Evolutionary conservation across 202 grass and related monocot species (phyloP), one percentile per base, ranked within the genome.

Genomic region (Carex sylvatica): DNA sequence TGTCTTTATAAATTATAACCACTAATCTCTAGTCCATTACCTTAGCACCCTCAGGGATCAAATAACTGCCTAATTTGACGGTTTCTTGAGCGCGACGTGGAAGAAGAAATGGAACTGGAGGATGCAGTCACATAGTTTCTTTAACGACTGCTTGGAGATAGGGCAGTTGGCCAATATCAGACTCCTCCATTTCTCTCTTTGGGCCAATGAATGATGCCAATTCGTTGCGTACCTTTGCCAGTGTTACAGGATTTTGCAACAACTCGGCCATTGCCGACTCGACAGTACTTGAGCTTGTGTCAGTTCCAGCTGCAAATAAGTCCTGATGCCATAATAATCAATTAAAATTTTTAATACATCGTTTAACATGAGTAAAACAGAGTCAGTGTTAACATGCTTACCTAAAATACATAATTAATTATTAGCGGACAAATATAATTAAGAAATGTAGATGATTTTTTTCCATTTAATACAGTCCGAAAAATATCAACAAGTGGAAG

Each of bases 191-290:
- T 1, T 79, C 35, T 5, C 24, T 38, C 11, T 70, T 69, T 15
- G 58, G 23, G 0, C 61, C 73, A 0, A 88, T n/a, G 0, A 85
- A 61, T 0, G 2, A 74, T 2, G 5, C 22, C 0, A 93, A 64
- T 16, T 93, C 89, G 7, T 83, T 6, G 8, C 66, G 87, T 1
- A 84, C 1, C 38, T 85, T 87, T 4, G 2, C 60, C 84, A 91
- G 83, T n/a, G 40, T 0, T 1, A 4, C 0, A 9, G 78, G 88
- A 26, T 83, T 13, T 9, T 38, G 84, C 0, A 91, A 31, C 2
- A 93, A 2, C 70, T 93, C 91, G 0, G 91, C 81, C 91, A 90
- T 93, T 11, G 86, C 88, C 88, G 84, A 93, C 60, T 93, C 84
- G 0, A 93, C 35, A 0, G 85, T 87, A 24, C 11, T 46, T 0